Base-by-base conservation (phyloP, 2,329 filamentous ascomycete genomes). In the Periconia sp. region DNA sequence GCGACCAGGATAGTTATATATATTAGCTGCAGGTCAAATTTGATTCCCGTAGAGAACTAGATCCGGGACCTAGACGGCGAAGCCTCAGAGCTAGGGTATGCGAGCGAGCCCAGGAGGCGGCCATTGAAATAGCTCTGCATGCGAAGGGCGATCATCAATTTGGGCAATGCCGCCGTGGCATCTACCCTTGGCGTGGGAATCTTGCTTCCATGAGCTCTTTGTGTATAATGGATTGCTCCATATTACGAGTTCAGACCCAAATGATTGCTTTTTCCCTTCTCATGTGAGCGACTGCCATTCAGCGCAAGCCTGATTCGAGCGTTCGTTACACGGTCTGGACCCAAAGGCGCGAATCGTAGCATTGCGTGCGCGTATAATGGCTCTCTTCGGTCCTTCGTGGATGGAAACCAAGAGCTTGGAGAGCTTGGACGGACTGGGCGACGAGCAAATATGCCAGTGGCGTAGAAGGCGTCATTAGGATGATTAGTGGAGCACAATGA, bases 371-470 rank as follows among this genome's bases (percentile, higher is more conserved):
- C 48, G 59, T 56, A 57, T 56, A 55, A 52, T 42, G 39, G 46
- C 41, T 43, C 46, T 48, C 43, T 56, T 50, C n/a, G n/a, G n/a
- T 45, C 50, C 61, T 52, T 46, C 47, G 24, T 48, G 36, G 35
- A 40, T 21, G 39, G 42, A 42, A 51, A 45, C 50, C 56, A 49
- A 59, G 60, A 60, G 53, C 54, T 63, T 63, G 56, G 56, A 30
- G n/a, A n/a, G n/a, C n/a, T n/a, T n/a, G n/a, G n/a, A n/a, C n/a
- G n/a, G n/a, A n/a, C n/a, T n/a, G n/a, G n/a, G n/a, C n/a, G 50
- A 36, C 32, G 43, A 45, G n/a, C n/a, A n/a, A n/a, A n/a, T n/a
- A n/a, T n/a, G n/a, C n/a, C n/a, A n/a, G n/a, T n/a, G 52, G 54
- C 51, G 45, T 50, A n/a, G n/a, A n/a, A n/a, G n/a, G n/a, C n/a